Conservation (phyloP, 73 alveolate species). For the Blepharisma stoltei region DNA sequence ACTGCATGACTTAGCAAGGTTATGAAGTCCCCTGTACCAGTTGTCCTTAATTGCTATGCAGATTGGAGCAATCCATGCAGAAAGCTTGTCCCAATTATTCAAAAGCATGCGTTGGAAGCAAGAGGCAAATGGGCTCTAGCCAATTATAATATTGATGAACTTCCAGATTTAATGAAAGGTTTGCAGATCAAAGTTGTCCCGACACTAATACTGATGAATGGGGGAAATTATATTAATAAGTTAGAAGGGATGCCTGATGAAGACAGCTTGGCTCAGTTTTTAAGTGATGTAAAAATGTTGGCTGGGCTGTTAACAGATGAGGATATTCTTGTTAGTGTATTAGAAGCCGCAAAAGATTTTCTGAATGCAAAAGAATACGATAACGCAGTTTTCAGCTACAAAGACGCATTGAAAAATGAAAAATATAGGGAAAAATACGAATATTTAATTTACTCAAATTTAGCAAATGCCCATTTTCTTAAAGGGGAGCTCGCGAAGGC, state of each 20-base stretch:
- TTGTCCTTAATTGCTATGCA: background rate
- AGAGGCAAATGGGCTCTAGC: slow-evolving; percentile 17
- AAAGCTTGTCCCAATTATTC: slow-evolving; percentile 20
- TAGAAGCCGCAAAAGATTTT: slow-evolving; percentile 1
- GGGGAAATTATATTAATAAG: background rate
- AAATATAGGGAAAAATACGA: background rate
- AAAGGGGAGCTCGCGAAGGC: background rate
- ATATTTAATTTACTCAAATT: background rate
- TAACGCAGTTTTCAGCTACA: background rate
- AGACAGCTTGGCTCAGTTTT: background rate
- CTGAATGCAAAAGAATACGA: background rate
- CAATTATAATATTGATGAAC: slow-evolving; percentile 8
- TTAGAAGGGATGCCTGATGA: slow-evolving; percentile 3
- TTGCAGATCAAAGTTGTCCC: slow-evolving; percentile 12
- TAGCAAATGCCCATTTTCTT: background rate
- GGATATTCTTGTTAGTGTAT: background rate
- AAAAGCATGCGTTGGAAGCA: background rate
- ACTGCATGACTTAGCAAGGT: background rate
- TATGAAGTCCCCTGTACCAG: background rate
- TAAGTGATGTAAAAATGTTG: background rate
- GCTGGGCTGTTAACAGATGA: slow-evolving; percentile 25
- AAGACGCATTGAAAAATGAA: background rate
- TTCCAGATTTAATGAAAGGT: slow-evolving; percentile 12
- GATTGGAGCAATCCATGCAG: slow-evolving; percentile 23
- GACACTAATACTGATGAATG: background rate